Conservation (phyloP, 495 filamentous ascomycete genomes). For the Trichoderma gamsii region DNA sequence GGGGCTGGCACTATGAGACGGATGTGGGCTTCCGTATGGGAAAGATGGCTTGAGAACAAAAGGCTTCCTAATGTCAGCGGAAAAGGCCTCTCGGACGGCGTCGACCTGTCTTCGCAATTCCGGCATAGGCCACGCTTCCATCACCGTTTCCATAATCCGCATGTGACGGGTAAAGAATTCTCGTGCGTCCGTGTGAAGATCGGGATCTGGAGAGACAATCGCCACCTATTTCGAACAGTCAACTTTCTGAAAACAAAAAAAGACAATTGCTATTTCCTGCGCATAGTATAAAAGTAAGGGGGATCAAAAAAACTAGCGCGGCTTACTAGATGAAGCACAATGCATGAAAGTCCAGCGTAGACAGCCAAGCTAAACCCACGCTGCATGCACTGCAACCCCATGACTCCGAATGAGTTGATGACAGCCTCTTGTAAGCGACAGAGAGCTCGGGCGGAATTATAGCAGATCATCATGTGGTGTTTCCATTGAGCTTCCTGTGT, state of each 20-base stretch:
- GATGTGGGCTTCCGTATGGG: constrained; percentile 77
- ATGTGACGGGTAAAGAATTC: constrained; percentile 94
- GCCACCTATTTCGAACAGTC: constrained; percentile 58
- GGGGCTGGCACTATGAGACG: constrained; percentile 53
- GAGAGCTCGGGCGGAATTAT: constrained; percentile 78
- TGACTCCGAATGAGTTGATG: constrained; percentile 66
- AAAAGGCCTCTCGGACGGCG: constrained; percentile 85
- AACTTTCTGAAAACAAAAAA: not conserved
- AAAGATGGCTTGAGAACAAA: constrained; percentile 87
- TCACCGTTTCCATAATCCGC: constrained; percentile 86
- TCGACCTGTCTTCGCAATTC: constrained; percentile 91
- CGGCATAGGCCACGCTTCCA: constrained; percentile 78
- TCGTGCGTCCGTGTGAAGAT: constrained; percentile 75
- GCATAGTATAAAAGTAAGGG: not conserved
- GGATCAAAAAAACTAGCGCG: not conserved
- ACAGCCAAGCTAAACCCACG: constrained; percentile 94
- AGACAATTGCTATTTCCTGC: not conserved
- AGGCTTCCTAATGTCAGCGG: constrained; percentile 73
- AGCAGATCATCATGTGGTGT: constrained; percentile 78
- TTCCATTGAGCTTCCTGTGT: constrained; percentile 75
- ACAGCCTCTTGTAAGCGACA: constrained; percentile 90
- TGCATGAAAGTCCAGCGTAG: constrained; percentile 85
- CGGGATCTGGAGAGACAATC: constrained; percentile 87
- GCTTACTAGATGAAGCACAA: constrained; percentile 89
- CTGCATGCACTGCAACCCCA: constrained; percentile 86